phyloP scores from a whole-genome alignment of 1,284 basidiomycete genomes.

The Coniferiporia weirii region DNA sequence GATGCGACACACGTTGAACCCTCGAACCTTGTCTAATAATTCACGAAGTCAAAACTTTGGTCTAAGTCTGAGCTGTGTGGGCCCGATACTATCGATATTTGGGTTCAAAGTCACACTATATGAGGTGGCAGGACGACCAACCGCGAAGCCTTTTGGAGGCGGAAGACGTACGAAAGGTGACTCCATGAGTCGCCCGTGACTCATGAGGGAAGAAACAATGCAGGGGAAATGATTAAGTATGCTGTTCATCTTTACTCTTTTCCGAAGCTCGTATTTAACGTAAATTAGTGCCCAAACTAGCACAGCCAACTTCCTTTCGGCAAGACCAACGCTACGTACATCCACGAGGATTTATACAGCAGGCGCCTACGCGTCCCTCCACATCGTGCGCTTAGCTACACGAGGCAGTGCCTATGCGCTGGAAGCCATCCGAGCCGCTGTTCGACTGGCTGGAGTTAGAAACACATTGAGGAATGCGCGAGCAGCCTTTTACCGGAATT shows the following conservation, averaged over 20 bases:
- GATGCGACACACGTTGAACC: too few relatives aligned
- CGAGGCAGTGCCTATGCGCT: conserved; percentile 68
- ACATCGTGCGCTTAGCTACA: conserved; percentile 63
- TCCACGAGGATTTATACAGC: conserved; percentile 85
- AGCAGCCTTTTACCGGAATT: conserved; percentile 36
- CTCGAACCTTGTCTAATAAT: too few relatives aligned
- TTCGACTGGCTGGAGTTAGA: conserved; percentile 71
- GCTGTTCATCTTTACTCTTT: conserved; percentile 8
- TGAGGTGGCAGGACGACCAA: conserved; percentile 76
- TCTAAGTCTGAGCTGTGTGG: conserved; percentile 30
- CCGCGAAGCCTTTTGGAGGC: conserved; percentile 76
- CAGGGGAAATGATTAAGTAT: conserved; percentile 51
- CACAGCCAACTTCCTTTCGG: conserved; percentile 69
- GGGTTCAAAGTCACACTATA: conserved; percentile 86
- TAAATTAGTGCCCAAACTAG: background rate
- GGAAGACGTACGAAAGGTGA: conserved; percentile 81
- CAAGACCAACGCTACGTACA: conserved; percentile 73
- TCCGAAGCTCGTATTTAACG: background rate
- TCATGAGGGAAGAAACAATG: conserved; percentile 55
- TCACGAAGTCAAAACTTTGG: background rate
- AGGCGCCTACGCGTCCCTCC: conserved; percentile 79
- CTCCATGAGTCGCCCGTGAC: conserved; percentile 65
- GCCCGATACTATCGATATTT: conserved; percentile 83
- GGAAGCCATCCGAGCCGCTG: conserved; percentile 66
- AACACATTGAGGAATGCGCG: conserved; percentile 54